phyloP scores from a whole-genome alignment of 2,329 filamentous ascomycete species.

The Fusarium cyanostomum region DNA sequence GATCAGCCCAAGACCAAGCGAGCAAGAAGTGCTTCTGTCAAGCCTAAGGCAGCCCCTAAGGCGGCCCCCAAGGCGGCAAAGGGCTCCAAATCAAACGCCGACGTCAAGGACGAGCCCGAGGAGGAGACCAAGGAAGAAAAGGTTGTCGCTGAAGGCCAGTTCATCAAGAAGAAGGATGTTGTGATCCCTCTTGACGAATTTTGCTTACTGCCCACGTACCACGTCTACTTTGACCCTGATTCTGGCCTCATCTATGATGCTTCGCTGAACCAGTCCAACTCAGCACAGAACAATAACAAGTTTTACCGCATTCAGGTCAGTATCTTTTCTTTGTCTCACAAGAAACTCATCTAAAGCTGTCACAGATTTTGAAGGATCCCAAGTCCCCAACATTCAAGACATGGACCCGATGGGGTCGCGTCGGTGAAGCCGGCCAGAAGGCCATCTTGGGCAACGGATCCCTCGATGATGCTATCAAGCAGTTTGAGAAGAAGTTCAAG shows the following conservation, averaged over 20 bases:
- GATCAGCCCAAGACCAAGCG: slow-evolving; percentile 46
- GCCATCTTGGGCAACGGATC: slow-evolving; percentile 54
- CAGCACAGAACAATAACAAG: slow-evolving; percentile 80
- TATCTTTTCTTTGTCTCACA: neutral
- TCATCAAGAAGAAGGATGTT: slow-evolving; percentile 57
- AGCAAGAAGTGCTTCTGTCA: slow-evolving; percentile 9
- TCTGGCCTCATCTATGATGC: slow-evolving; percentile 78
- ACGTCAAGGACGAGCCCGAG: slow-evolving; percentile 39
- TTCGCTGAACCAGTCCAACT: slow-evolving; percentile 80
- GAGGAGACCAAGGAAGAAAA: slow-evolving; percentile 47
- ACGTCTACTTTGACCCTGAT: slow-evolving; percentile 72
- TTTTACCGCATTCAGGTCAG: slow-evolving; percentile 79
- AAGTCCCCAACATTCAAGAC: slow-evolving; percentile 58
- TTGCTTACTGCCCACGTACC: slow-evolving; percentile 49
- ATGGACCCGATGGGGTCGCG: slow-evolving; percentile 85
- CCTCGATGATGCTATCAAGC: slow-evolving; percentile 55
- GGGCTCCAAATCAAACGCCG: slow-evolving; percentile 34
- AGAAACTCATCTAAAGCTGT: slow-evolving; percentile 10
- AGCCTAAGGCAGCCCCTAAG: slow-evolving; percentile 22
- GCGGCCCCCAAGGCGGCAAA: slow-evolving; percentile 33
- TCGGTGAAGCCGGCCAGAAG: slow-evolving; percentile 67
- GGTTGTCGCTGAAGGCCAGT: slow-evolving; percentile 54
- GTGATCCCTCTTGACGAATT: slow-evolving; percentile 62
- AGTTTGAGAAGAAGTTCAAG: slow-evolving; percentile 70
- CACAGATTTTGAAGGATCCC: slow-evolving; percentile 55